Evolutionary conservation across 345 rosid species (phyloP).

Genomic region (Aurinia saxatilis): DNA sequence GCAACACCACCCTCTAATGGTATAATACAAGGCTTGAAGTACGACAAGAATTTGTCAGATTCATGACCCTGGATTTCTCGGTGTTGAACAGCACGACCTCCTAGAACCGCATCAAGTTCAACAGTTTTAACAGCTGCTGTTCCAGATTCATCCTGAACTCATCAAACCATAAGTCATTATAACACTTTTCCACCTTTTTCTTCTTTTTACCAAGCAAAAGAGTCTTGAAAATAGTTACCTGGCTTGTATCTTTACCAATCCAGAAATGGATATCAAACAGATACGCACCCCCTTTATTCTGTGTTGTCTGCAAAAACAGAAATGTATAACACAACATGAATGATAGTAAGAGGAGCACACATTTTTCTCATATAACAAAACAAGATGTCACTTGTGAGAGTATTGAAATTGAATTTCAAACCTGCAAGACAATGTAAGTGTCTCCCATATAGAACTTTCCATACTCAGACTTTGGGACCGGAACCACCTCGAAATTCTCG

Average conservation of each 20-base stretch:
- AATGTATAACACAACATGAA: slow-evolving; percentile 13
- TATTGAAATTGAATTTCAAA: slow-evolving; percentile 8
- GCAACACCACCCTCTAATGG: slow-evolving; percentile 98
- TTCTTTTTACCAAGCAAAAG: not conserved
- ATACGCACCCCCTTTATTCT: slow-evolving; percentile 82
- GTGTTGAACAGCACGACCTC: slow-evolving; percentile 99
- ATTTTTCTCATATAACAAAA: not conserved
- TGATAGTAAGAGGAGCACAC: not conserved
- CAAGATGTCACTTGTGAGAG: too few species aligned
- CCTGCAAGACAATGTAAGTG: slow-evolving; percentile 91
- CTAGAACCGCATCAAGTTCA: slow-evolving; percentile 87
- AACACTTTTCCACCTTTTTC: not conserved
- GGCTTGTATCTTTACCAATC: slow-evolving; percentile 95
- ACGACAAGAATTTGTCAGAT: slow-evolving; percentile 93
- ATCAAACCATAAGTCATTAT: slow-evolving; percentile 2
- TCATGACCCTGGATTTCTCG: slow-evolving; percentile 97
- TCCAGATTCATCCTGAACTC: slow-evolving; percentile 85
- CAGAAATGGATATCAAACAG: slow-evolving; percentile 90
- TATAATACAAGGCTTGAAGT: slow-evolving; percentile 93
- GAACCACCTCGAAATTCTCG: slow-evolving; percentile 87
- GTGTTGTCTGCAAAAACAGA: slow-evolving; percentile 52
- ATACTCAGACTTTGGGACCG: slow-evolving; percentile 73
- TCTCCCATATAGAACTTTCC: slow-evolving; percentile 98
- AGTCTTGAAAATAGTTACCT: slow-evolving; percentile 40
- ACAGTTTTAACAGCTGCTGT: slow-evolving; percentile 97